Evolutionary conservation across 108 stramenopile genomes (phyloP), one percentile per base, ranked within the genome.

Genomic region (Fragilaria radians): DNA sequence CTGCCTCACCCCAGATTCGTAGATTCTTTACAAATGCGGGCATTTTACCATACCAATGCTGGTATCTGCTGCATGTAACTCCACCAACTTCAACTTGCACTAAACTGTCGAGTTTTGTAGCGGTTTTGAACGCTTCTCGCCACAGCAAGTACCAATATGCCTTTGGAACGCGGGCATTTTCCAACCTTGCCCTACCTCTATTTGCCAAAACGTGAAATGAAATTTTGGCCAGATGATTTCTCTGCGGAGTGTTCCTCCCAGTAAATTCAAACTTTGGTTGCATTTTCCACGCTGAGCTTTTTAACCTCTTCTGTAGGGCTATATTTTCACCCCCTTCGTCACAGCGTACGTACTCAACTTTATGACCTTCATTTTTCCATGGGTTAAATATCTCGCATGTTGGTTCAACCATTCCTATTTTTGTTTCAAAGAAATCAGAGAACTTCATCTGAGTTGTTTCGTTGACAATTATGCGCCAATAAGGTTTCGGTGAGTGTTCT

Each of bases 281-380:
- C n/a, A n/a, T n/a, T n/a, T n/a, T n/a, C n/a, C n/a, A n/a, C n/a
- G n/a, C n/a, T n/a, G n/a, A n/a, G n/a, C n/a, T n/a, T n/a, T n/a
- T n/a, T n/a, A n/a, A n/a, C n/a, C n/a, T n/a, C n/a, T 60, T 24
- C 45, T 52, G 22, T 3, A 52, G 47, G 22, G 45, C 46, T 7
- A 29, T 32, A 33, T 65, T 65, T 31, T 73, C 66, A 46, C 46
- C 42, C 24, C 61, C 66, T 23, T 54, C 68, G 51, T 68, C 67
- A 14, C 27, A 19, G 2, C 58, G 26, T 5, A 66, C 21, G 46
- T 52, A 51, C 52, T 60, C 60, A 14, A 56, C 11, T 7, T 34
- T 27, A 11, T 45, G 26, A 1, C 58, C 60, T 24, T 36, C 31
- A 22, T 42, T 18, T 14, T 72, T 66, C 46, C 23, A 50, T 29